Percentiles rank a stretch among this genome's conserved stretches.
Conservation (phyloP, 768 basidiomycete genomes). For the Dioszegia crocea region DNA sequence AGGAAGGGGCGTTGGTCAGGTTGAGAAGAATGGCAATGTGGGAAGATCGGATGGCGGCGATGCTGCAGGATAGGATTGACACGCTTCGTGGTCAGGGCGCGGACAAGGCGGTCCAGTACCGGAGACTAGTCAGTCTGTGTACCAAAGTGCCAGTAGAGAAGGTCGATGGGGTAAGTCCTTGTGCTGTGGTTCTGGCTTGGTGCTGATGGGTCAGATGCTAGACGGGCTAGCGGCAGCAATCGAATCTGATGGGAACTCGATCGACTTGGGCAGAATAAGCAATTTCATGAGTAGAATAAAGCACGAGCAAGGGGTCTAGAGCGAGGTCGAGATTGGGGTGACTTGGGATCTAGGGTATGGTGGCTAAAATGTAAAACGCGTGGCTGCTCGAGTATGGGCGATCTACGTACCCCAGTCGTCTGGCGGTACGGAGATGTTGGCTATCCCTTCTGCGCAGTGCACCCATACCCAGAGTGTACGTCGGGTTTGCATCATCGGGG, state of each 20-base stretch:
- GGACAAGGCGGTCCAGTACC: conserved; percentile 86
- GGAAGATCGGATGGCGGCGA: conserved; percentile 71
- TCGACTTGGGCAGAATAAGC: conserved; percentile 34
- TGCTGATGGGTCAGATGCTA: conserved; percentile 31
- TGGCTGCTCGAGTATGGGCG: no score
- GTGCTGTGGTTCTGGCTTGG: background rate
- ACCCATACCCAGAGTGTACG: no score
- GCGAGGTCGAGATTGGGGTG: background rate
- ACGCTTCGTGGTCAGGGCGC: conserved; percentile 72
- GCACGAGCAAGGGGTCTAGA: conserved; percentile 5
- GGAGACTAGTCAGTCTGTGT: conserved; percentile 83
- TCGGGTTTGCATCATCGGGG: no score
- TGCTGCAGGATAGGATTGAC: conserved; percentile 67
- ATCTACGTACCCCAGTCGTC: no score
- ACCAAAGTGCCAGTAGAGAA: conserved; percentile 80
- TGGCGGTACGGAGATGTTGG: no score
- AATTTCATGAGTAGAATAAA: conserved; percentile 40
- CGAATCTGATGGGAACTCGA: conserved; percentile 38
- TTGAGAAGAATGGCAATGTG: conserved; percentile 74
- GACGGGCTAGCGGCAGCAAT: conserved; percentile 43
- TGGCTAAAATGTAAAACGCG: background rate
- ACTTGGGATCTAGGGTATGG: background rate
- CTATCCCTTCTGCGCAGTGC: no score
- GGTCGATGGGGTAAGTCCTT: conserved; percentile 74
- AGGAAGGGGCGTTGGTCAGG: conserved; percentile 60